Conservation (phyloP, 2,329 filamentous ascomycete species). For the Fusarium buxicola region DNA sequence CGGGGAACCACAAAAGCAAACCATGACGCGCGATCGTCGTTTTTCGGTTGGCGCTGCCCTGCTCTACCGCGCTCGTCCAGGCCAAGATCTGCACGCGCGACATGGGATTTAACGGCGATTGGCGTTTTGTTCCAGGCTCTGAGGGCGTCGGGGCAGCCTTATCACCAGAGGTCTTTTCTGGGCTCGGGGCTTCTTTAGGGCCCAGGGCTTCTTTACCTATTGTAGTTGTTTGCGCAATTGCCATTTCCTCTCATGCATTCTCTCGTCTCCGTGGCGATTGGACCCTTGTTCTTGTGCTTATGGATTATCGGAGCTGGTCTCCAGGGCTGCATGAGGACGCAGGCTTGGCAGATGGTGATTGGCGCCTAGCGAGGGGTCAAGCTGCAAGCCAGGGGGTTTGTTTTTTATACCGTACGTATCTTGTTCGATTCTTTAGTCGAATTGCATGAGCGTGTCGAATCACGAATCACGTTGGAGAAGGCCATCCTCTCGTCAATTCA, state of each 20-base stretch:
- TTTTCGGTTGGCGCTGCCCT: not conserved
- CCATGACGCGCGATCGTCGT: not conserved
- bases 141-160: no score
- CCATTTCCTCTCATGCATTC: not conserved
- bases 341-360: constrained; percentile 17
- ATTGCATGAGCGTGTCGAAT: not conserved
- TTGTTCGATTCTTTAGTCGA: constrained; percentile 1
- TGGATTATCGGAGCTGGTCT: constrained; percentile 1
- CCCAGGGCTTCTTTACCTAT: no score
- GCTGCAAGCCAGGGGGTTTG: constrained; percentile 16
- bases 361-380: not conserved
- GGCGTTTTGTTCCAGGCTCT: no score
- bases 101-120: no score
- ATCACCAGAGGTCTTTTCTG: no score
- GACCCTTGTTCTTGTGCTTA: constrained; percentile 13
- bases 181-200: no score
- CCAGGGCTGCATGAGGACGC: constrained; percentile 1
- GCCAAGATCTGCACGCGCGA: constrained; percentile 4
- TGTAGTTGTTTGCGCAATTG: no score
- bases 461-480: constrained; percentile 4
- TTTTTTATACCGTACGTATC: not conserved
- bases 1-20: constrained; percentile 3
- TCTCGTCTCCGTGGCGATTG: not conserved
- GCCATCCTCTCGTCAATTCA: not conserved
- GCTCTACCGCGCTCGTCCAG: no score